phyloP scores from a whole-genome alignment of 2,329 filamentous ascomycete genomes.

The Plectosphaerella cucumerina region DNA sequence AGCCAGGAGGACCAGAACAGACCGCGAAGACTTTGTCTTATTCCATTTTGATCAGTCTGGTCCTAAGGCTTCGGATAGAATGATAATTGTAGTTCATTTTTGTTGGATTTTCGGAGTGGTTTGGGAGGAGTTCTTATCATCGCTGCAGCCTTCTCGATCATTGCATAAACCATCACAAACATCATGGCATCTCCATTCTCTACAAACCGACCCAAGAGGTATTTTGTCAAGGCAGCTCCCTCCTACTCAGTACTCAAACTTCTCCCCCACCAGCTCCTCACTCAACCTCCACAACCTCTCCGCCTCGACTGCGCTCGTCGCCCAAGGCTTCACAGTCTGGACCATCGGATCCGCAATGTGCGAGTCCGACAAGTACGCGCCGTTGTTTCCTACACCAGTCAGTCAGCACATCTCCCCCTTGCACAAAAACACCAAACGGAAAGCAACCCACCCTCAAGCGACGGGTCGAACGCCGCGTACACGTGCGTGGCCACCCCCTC shows the following conservation, averaged over 20 bases:
- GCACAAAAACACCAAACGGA: not conserved
- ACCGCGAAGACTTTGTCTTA: too few relatives aligned
- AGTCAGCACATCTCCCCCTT: not conserved
- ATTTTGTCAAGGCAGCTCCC: too few relatives aligned
- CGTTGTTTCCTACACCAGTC: constrained; percentile 21
- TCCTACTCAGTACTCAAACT: constrained; percentile 22
- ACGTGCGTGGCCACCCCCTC: constrained; percentile 28
- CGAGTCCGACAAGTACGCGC: constrained; percentile 25
- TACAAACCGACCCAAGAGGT: too few relatives aligned
- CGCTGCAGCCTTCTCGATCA: too few relatives aligned
- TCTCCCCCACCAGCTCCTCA: constrained; percentile 38
- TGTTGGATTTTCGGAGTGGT: too few relatives aligned
- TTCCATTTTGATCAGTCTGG: too few relatives aligned
- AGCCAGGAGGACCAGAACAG: too few relatives aligned
- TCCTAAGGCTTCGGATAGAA: too few relatives aligned
- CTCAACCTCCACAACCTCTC: constrained; percentile 41
- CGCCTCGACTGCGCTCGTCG: constrained; percentile 26
- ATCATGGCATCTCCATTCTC: too few relatives aligned
- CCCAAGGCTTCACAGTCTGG: constrained; percentile 24
- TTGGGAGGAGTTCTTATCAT: too few relatives aligned
- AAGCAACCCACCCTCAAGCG: constrained; percentile 17
- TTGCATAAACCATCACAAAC: too few relatives aligned
- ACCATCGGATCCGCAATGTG: constrained; percentile 24
- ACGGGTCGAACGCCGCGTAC: constrained; percentile 32
- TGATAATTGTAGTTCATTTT: too few relatives aligned